phyloP scores from a whole-genome alignment of 768 basidiomycete genomes.

The Collybia nuda region DNA sequence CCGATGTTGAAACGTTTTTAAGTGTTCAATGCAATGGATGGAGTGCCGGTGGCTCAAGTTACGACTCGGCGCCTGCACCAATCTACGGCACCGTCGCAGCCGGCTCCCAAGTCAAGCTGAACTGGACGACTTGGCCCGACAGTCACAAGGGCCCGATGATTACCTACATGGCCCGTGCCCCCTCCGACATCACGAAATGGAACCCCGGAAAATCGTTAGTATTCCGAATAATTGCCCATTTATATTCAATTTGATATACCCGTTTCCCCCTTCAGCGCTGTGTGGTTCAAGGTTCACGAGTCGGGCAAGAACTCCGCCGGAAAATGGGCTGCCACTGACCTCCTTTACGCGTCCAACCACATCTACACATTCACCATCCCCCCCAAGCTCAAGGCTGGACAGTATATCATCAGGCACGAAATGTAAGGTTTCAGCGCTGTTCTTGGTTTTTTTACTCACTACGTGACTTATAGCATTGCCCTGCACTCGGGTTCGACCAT shows the following conservation, averaged over 20 bases:
- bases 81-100: conserved; percentile 40
- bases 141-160: too few species aligned
- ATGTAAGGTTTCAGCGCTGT: conserved; percentile 25
- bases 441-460: neutral
- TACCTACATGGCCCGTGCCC: conserved; percentile 42
- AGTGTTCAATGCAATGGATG: conserved; percentile 35
- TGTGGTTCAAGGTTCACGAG: conserved; percentile 54
- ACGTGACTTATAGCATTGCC: conserved; percentile 29
- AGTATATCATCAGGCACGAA: conserved; percentile 50
- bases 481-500: conserved; percentile 30
- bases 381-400: conserved; percentile 41
- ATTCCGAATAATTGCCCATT: too few species aligned
- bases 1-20: neutral
- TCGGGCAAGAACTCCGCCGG: conserved; percentile 43
- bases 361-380: conserved; percentile 49
- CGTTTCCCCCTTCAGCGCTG: conserved; percentile 26
- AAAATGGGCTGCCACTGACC: conserved; percentile 42
- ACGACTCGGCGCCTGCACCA: conserved; percentile 36
- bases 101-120: conserved; percentile 34
- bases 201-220: conserved; percentile 35
- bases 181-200: conserved; percentile 43
- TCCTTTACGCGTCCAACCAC: conserved; percentile 36
- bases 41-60: conserved; percentile 18
- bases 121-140: conserved; percentile 33
- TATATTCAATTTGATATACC: neutral